phyloP scores from a whole-genome alignment of 208 protist genomes.

The Leptomonas pyrrhocoris region DNA sequence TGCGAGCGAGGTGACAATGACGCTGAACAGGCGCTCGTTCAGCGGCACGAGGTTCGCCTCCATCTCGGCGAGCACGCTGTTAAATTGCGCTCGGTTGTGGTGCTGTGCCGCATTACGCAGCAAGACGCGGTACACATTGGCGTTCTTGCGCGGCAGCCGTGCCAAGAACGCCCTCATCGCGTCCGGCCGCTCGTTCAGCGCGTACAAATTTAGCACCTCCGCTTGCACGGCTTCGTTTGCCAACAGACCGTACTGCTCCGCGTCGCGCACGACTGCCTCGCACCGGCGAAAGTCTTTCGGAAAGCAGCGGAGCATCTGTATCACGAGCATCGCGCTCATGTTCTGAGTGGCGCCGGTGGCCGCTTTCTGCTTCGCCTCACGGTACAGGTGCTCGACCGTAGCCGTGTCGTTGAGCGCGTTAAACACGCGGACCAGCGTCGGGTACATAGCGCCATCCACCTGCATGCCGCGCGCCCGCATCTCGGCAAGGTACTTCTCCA shows the following conservation, averaged over 20 bases:
- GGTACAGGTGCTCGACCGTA: constrained; percentile 76
- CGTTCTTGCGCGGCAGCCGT: constrained; percentile 63
- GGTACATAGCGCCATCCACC: constrained; percentile 84
- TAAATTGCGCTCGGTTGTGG: constrained; percentile 56
- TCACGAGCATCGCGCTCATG: constrained; percentile 54
- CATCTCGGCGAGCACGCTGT: constrained; percentile 59
- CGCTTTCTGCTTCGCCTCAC: constrained; percentile 68
- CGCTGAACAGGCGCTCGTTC: constrained; percentile 80
- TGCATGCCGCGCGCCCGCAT: constrained; percentile 78
- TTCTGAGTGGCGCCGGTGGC: constrained; percentile 33
- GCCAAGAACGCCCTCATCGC: constrained; percentile 67
- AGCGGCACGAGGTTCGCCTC: constrained; percentile 42
- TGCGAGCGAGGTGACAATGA: constrained; percentile 69
- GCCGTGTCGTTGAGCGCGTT: constrained; percentile 61
- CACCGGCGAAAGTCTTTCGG: constrained; percentile 50
- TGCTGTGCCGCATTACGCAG: constrained; percentile 76
- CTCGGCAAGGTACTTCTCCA: constrained; percentile 87
- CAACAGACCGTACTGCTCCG: constrained; percentile 70
- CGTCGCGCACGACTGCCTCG: constrained; percentile 65
- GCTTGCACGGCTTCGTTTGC: constrained; percentile 77
- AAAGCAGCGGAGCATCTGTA: constrained; percentile 74
- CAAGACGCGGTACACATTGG: constrained; percentile 77
- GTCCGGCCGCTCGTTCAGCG: constrained; percentile 49
- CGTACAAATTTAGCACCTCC: constrained; percentile 75
- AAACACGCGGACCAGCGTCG: constrained; percentile 88